phyloP scores from a whole-genome alignment of 2,329 filamentous ascomycete genomes.

The Colletotrichum lupini region DNA sequence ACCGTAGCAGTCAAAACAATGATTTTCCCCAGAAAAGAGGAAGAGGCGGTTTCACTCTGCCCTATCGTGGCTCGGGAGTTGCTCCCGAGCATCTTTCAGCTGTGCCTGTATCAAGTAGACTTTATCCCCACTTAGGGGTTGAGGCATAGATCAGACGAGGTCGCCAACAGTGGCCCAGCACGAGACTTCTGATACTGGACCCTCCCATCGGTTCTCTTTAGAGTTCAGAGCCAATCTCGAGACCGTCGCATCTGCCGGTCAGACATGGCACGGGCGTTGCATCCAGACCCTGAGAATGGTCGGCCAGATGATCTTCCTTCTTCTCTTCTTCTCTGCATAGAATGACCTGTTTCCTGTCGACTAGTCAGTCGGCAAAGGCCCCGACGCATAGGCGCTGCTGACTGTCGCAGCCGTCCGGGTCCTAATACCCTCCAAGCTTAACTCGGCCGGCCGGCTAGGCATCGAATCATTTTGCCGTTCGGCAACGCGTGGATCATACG shows the following conservation, averaged over 20 bases:
- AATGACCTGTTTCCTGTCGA: too few species aligned
- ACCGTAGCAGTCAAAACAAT: neutral
- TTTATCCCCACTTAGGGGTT: neutral
- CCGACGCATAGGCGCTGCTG: neutral
- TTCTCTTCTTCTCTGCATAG: too few species aligned
- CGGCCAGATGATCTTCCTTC: too few species aligned
- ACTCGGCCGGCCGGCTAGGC: neutral
- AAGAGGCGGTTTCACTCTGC: neutral
- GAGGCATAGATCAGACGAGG: neutral
- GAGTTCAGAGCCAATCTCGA: neutral
- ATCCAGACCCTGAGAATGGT: too few species aligned
- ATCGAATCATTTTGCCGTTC: neutral
- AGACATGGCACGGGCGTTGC: neutral
- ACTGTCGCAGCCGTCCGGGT: neutral
- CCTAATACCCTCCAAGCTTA: neutral
- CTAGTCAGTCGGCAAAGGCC: neutral
- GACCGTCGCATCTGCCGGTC: neutral
- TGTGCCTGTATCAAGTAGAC: neutral
- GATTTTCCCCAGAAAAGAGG: neutral
- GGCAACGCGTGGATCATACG: neutral
- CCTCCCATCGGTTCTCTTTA: neutral
- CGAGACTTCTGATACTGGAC: neutral
- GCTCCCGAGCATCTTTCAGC: neutral
- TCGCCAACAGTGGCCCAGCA: neutral
- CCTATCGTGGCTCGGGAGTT: neutral